A percentile compares a stretch with the other conserved stretches of the same genome.
These are phyloP conservation scores for Clonostachys sp. DNA, from an alignment of 2,329 filamentous ascomycete genomes.

Conservation along the genomic window DNA sequence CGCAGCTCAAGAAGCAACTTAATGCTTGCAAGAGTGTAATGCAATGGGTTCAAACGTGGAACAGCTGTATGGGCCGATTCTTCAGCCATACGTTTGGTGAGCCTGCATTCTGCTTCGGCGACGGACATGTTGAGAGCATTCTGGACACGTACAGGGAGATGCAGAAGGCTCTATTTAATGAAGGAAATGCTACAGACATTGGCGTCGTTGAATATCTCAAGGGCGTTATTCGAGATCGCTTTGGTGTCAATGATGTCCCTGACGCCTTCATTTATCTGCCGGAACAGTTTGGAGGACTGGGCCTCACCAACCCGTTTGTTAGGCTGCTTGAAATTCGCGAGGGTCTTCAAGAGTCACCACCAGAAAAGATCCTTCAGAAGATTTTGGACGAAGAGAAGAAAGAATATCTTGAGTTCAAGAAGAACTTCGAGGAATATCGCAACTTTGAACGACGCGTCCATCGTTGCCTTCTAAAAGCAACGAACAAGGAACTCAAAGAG, in stretches of 20 bases:
- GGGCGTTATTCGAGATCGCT: constrained; percentile 21
- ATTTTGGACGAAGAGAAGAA: not conserved
- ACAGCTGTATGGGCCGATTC: constrained; percentile 39
- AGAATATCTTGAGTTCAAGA: not conserved
- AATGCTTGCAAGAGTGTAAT: constrained; percentile 39
- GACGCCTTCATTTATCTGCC: constrained; percentile 43
- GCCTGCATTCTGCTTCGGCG: constrained; percentile 36
- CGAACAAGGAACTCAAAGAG: not conserved
- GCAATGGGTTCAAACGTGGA: constrained; percentile 36
- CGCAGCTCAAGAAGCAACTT: constrained; percentile 51
- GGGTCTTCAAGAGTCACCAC: not conserved
- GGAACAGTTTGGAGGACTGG: constrained; percentile 37
- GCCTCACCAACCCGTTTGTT: constrained; percentile 39
- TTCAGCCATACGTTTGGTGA: constrained; percentile 40
- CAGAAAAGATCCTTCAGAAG: not conserved
- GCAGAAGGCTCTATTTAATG: constrained; percentile 29
- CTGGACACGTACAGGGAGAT: constrained; percentile 34
- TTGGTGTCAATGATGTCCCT: constrained; percentile 27
- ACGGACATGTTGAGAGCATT: constrained; percentile 35
- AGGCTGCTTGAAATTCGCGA: constrained; percentile 28
- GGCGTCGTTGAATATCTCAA: constrained; percentile 22
- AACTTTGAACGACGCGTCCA: not conserved
- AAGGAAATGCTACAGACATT: not conserved
- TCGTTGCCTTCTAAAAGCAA: not conserved
- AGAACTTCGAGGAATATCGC: not conserved